phyloP scores from a whole-genome alignment of 225 moss, liverwort and hornwort species.

The Marchantia polymorpha region DNA sequence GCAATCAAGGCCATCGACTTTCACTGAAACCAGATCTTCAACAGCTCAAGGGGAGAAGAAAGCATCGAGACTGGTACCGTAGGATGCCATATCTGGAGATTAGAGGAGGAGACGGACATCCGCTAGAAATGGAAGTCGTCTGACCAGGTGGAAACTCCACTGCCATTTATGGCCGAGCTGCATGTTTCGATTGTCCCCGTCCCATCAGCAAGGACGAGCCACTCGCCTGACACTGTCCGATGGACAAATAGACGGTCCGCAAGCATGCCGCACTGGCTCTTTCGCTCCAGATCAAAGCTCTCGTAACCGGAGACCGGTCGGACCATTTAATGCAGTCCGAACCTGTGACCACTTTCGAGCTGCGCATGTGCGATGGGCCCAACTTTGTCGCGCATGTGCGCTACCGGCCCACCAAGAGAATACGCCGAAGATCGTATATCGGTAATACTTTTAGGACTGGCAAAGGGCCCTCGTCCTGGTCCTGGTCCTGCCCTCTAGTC shows the following conservation, averaged over 20 bases:
- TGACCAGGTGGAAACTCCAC: background rate
- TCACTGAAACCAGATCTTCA: too few species aligned
- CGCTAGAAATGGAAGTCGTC: background rate
- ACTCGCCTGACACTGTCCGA: too few species aligned
- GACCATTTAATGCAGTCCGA: background rate
- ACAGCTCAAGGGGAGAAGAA: too few species aligned
- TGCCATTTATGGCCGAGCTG: background rate
- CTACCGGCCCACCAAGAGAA: background rate
- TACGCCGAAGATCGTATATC: background rate
- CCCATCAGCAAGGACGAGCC: background rate
- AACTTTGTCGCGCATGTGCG: constrained; percentile 5
- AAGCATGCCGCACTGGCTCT: too few species aligned
- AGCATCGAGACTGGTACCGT: too few species aligned
- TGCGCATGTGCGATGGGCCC: constrained; percentile 16
- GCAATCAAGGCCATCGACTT: too few species aligned
- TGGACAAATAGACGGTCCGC: too few species aligned
- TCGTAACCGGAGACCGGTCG: background rate
- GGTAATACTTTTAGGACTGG: background rate
- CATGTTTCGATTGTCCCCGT: background rate
- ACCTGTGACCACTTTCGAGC: background rate
- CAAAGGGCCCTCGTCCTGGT: background rate
- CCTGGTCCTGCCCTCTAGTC: background rate
- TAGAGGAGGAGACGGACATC: too few species aligned
- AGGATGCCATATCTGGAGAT: too few species aligned
- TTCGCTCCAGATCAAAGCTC: too few species aligned